Conservation (phyloP, 1,139 yeast genomes). For the Meyerozyma elateridarum region DNA sequence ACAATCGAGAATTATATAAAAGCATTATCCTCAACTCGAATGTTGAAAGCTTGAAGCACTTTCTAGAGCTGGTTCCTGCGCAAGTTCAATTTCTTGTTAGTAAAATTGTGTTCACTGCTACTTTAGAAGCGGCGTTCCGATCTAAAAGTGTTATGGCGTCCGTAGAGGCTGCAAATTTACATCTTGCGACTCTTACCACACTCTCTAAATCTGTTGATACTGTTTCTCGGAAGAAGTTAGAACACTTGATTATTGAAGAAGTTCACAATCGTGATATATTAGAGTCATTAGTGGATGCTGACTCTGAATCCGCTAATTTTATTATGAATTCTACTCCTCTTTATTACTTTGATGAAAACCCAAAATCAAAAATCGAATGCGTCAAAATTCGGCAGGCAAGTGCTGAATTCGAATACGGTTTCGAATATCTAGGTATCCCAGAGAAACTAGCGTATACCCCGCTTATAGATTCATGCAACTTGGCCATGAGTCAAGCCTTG, state of each 20-base stretch:
- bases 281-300: slow-evolving; percentile 17
- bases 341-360: slow-evolving; percentile 32
- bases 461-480: slow-evolving; percentile 57
- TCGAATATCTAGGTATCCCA: slow-evolving; percentile 76
- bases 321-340: slow-evolving; percentile 55
- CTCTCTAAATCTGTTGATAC: slow-evolving; percentile 19
- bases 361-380: slow-evolving; percentile 23
- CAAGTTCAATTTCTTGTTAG: slow-evolving; percentile 56
- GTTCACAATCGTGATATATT: slow-evolving; percentile 56
- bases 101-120: slow-evolving; percentile 64
- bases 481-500: slow-evolving; percentile 72
- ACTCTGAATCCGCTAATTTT: slow-evolving; percentile 15
- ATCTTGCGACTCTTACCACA: not conserved
- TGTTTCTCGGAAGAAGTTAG: slow-evolving; percentile 46
- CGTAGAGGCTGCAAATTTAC: not conserved
- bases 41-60: slow-evolving; percentile 6
- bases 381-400: slow-evolving; percentile 52
- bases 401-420: slow-evolving; percentile 59
- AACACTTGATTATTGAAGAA: slow-evolving; percentile 59
- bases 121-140: slow-evolving; percentile 15
- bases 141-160: not conserved
- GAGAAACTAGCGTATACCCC: slow-evolving; percentile 79
- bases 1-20: slow-evolving; percentile 18
- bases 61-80: slow-evolving; percentile 37
- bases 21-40: slow-evolving; percentile 10